Evolutionary conservation across 306 rosid genomes (phyloP), one percentile per base, ranked within the genome.

Genomic region (Acacia acuminata): DNA sequence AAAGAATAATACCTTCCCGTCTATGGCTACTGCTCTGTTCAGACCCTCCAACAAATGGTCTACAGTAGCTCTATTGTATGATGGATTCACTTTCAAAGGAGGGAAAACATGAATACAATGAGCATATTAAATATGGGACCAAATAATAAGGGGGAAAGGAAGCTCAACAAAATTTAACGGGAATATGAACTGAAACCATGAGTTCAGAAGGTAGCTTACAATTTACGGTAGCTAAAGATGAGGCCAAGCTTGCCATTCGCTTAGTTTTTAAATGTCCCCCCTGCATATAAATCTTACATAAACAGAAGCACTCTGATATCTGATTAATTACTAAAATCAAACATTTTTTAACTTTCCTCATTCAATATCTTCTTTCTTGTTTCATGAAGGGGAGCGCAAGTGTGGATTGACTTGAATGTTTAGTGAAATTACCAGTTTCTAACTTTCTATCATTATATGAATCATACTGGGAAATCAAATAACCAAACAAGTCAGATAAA

Each of bases 1-100:
- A 87, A 87, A 91, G 91, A 92, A 90, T 75, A 93, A 63, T 76
- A 93, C 98, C 89, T 91, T 95, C 80, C 96, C 98, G 4, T 86
- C 89, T 38, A 93, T 82, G 66, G 96, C 96, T 34, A 90, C 87
- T 72, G 90, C 82, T 90, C 83, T 95, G 90, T 95, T 95, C 50
- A 88, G 85, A 87, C 99, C 98, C 85, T 89, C 98, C 32, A 86
- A 82, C 76, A 93, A 81, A 86, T 61, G 83, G 84, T 87, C 89
- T 55, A 93, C 25, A 75, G 91, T 87, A 79, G 88, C 89, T 82
- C 90, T 88, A 86, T 58, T 88, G 81, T 90, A 83, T 16, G 97
- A 80, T 42, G 88, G 84, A 78, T 83, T 88, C 78, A 88, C 97
- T 95, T 67, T 69, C 70, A 80, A 58, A 85, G 82, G 76, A 78